Evolutionary conservation across 1,139 yeast genomes (phyloP), one percentile per base, ranked within the genome.

Genomic region (Protomyces inouyei): DNA sequence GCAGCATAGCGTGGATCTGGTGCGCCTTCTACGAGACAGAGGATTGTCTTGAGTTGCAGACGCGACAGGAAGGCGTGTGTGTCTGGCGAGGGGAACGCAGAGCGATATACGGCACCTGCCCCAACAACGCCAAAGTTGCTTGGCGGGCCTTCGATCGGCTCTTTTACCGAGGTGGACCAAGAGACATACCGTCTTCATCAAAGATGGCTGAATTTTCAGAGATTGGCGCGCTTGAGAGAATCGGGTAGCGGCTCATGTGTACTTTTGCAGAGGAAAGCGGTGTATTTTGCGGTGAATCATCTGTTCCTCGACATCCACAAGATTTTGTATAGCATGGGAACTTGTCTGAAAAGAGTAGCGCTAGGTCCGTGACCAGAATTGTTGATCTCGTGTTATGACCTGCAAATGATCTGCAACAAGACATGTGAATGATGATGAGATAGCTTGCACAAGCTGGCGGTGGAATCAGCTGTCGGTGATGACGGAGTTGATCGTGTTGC

Each of bases 71-170:
- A 93, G 35, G 80, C 76, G 72, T 93, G 90, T 75, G 90, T 91
- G 72, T 85, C 90, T 0, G 86, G 82, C 64, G 93, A 83, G 0
- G 98, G 98, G 73, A 92, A 93, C 56, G 96, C 88, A 54, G 95
- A 85, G 61, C 98, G 79, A 75, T 90, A 93, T 12, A 93, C 87
- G 60, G 83, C 79, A 10, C 48, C 12, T 54, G 88, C 86, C 57
- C 87, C 84, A 1, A 93, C 96, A 64, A 88, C 85, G 14, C 96
- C 84, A 75, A 93, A 93, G 76, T 93, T 93, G 28, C 21, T 59
- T 3, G 66, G 67, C 43, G 52, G 52, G n/a, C 48, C 10, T 14
- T 10, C 14, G n/a, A 54, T 23, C 36, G 18, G 12, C 14, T 54
- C 48, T 16, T 18, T 21, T 57, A 23, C 40, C 3, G 35, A 21